Evolutionary conservation across 768 basidiomycete species (phyloP).

Genomic region (Wakefieldia striispora): DNA sequence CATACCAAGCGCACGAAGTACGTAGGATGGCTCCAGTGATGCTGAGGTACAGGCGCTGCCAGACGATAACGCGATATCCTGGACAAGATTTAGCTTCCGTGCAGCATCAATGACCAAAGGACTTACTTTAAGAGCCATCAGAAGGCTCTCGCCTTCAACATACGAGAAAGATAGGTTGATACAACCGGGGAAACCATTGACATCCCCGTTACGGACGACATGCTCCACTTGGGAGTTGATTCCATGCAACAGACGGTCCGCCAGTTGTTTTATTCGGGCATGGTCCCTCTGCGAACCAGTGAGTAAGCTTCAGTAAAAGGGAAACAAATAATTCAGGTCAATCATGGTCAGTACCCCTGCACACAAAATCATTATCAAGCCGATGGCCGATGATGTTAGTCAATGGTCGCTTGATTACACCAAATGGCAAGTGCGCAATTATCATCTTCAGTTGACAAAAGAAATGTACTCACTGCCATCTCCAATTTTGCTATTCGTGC

Average conservation of each 20-base stretch:
- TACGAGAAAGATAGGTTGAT: slow-evolving; percentile 95
- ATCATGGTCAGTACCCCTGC: slow-evolving; percentile 89
- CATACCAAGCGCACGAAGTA: slow-evolving; percentile 87
- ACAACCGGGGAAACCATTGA: slow-evolving; percentile 91
- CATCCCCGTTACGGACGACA: slow-evolving; percentile 93
- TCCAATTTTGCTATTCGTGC: slow-evolving; percentile 88
- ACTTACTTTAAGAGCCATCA: slow-evolving; percentile 94
- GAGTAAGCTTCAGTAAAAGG: slow-evolving; percentile 1
- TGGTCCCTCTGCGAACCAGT: slow-evolving; percentile 66
- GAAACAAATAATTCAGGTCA: background rate
- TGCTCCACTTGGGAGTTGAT: slow-evolving; percentile 85
- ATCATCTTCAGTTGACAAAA: slow-evolving; percentile 41
- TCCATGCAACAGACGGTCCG: slow-evolving; percentile 75
- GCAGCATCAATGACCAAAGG: background rate
- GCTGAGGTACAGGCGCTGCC: slow-evolving; percentile 99
- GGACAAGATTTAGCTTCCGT: slow-evolving; percentile 1
- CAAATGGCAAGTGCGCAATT: slow-evolving; percentile 37
- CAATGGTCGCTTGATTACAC: slow-evolving; percentile 44
- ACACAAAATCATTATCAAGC: slow-evolving; percentile 69
- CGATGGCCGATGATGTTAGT: slow-evolving; percentile 29
- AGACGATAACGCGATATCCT: slow-evolving; percentile 97
- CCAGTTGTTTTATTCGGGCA: slow-evolving; percentile 65
- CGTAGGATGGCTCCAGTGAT: slow-evolving; percentile 97
- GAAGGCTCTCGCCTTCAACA: slow-evolving; percentile 93
- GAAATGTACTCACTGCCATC: slow-evolving; percentile 74